Evolutionary conservation across 495 filamentous ascomycete genomes (phyloP).

Genomic region (Xylaria grammica): DNA sequence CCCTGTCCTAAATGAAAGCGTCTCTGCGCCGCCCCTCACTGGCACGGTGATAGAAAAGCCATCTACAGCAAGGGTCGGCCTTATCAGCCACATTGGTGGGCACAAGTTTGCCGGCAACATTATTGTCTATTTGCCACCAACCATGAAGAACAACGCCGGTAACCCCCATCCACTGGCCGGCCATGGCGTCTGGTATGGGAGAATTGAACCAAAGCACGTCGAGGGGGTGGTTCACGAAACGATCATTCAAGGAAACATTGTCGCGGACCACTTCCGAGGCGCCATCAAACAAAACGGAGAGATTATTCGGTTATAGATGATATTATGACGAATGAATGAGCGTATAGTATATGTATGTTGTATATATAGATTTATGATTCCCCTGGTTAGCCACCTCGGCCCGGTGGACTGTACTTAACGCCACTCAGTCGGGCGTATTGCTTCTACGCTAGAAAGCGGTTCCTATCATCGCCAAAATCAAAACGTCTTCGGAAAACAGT

Average conservation of each 20-base stretch:
- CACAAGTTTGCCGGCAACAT: slow-evolving; percentile 96
- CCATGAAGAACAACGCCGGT: slow-evolving; percentile 40
- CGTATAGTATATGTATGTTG: slow-evolving; percentile 3
- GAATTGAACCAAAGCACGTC: slow-evolving; percentile 84
- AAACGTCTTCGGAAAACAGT: too few species aligned
- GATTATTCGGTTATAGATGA: slow-evolving; percentile 45
- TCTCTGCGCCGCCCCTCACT: slow-evolving; percentile 26
- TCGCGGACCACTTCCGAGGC: slow-evolving; percentile 76
- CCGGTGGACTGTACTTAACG: too few species aligned
- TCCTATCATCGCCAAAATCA: too few species aligned
- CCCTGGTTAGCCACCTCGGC: too few species aligned
- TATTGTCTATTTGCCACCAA: slow-evolving; percentile 82
- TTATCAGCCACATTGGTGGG: slow-evolving; percentile 88
- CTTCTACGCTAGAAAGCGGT: too few species aligned
- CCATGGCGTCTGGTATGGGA: slow-evolving; percentile 90
- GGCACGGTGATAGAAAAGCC: slow-evolving; percentile 32
- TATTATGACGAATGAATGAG: not conserved
- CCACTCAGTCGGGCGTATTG: too few species aligned
- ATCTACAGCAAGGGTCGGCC: slow-evolving; percentile 62
- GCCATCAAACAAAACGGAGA: slow-evolving; percentile 55
- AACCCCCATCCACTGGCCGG: slow-evolving; percentile 68
- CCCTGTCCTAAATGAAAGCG: slow-evolving; percentile 40
- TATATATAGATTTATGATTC: not conserved
- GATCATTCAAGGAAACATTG: slow-evolving; percentile 70
- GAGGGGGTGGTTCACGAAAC: slow-evolving; percentile 87